Evolutionary conservation across 768 basidiomycete genomes (phyloP), one percentile per base, ranked within the genome.

Genomic region (Collybiopsis confluens): DNA sequence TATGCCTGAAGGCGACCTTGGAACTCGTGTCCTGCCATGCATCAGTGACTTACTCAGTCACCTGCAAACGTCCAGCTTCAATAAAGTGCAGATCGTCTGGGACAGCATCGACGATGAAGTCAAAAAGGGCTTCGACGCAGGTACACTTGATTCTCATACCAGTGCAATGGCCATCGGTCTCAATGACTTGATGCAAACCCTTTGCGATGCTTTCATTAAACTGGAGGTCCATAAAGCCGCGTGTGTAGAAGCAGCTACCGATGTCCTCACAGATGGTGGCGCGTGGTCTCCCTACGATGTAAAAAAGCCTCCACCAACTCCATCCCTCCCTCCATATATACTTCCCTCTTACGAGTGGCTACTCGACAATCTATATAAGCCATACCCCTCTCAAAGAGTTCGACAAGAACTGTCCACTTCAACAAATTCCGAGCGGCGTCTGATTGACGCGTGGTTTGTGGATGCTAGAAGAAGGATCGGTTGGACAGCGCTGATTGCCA

Each of bases 381-480:
- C 72, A 0, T 75, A 74, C 27, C 72, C 73, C 0, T 35, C 63
- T 0, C 47, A 3, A 11, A 53, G 46, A 21, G 23, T 58, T 44
- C 71, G 65, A 7, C 27, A 40, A 16, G 15, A 15, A 0, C 35
- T 69, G 38, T n/a, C 55, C 18, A 46, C 0, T 1, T 51, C 57
- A 2, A 52, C 63, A 3, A 36, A 49, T 20, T 59, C 0, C 56
- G 52, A 15, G 1, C 1, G 55, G 38, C 46, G 3, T 26, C 58
- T 64, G 0, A n/a, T 70, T 37, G 60, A 56, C 2, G 54, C 56
- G 0, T 70, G 68, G 69, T 70, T 70, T 8, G 37, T 50, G 26
- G 65, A 61, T 1, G 56, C 56, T 8, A 64, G 69, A 21, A 63
- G 68, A 8, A 62, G 68, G 2, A 67, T 71, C 0, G 70, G 70